Evolutionary conservation across 1,284 basidiomycete genomes (phyloP), one percentile per base, ranked within the genome.

Genomic region (Malassezia psittaci): DNA sequence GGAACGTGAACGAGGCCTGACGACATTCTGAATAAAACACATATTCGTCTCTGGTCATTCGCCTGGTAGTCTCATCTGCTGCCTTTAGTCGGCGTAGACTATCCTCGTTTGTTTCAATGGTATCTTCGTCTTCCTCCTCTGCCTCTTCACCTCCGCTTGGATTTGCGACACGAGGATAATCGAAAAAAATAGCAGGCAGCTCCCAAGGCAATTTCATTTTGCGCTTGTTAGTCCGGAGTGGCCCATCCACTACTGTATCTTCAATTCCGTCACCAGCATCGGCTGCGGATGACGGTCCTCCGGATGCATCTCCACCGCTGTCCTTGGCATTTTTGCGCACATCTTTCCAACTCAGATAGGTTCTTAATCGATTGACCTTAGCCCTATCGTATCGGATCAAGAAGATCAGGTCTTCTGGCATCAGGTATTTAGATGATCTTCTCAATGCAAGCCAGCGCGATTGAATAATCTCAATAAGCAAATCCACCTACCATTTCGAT

Each of bases 261-360:
- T 63, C 60, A 15, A 68, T 36, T 10, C 51, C 62, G 24, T 62
- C 61, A 44, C 60, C 55, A 21, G 55, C 54, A 7, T 47, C 49
- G 1, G 12, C 52, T 15, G 44, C 44, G 5, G 37, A 58, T 13
- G 51, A 16, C 0, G 44, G 58, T 1, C 59, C 62, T 5, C 57
- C 60, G 5, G 50, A 47, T 1, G 84, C 85, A 9, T 83, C 85
- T 41, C 70, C 73, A 9, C 68, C 68, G 11, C 57, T 63, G 48
- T 94, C 89, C 69, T 94, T 94, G 7, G 90, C 90, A 63, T 90
- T 87, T 71, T 94, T 94, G 15, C 93, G 82, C 7, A 96, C 91
- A 63, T 96, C 93, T 72, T 94, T 96, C 91, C 93, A 98, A 0
- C 87, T 88, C n/a, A 98, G 81, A 71, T 96, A 96, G 10, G 89